These are phyloP conservation scores for Tricladium varicosporioides DNA, from an alignment of 2,329 filamentous ascomycete species.

Conservation along the genomic window DNA sequence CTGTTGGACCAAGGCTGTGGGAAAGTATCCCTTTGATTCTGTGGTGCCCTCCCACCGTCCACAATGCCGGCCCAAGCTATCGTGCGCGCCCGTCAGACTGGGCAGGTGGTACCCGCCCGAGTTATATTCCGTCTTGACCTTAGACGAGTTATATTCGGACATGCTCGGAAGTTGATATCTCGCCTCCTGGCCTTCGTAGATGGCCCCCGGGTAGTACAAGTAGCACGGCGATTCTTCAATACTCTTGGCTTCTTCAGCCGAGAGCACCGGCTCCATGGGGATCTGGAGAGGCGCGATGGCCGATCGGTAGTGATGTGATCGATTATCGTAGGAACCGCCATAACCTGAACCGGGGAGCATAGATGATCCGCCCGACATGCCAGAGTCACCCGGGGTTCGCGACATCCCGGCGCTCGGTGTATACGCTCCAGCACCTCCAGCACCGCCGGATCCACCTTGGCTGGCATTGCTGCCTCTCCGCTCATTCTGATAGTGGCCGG, in stretches of 20 bases:
- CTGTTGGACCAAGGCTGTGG: conserved; percentile 27
- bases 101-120: conserved; percentile 26
- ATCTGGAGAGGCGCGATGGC: conserved; percentile 27
- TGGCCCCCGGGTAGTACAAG: conserved; percentile 32
- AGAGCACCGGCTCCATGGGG: conserved; percentile 32
- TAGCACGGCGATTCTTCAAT: conserved; percentile 31
- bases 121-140: conserved; percentile 31
- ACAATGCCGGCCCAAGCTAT: conserved; percentile 27
- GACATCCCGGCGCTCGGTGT: conserved; percentile 24
- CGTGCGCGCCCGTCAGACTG: conserved; percentile 24
- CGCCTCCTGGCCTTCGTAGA: conserved; percentile 31
- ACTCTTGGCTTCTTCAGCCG: conserved; percentile 31
- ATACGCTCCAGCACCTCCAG: conserved; percentile 30
- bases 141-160: conserved; percentile 23
- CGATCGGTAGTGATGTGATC: conserved; percentile 28
- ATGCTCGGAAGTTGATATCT: conserved; percentile 28
- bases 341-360: conserved; percentile 30
- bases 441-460: conserved; percentile 45
- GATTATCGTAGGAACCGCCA: conserved; percentile 26
- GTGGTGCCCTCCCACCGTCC: conserved; percentile 33
- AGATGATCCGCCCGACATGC: conserved; percentile 28
- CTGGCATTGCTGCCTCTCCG: conserved; percentile 49
- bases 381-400: conserved; percentile 28
- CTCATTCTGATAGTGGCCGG: conserved; percentile 59
- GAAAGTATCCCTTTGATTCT: conserved; percentile 32